Evolutionary conservation across 108 stramenopile genomes (phyloP).

Genomic region (Phaeodactylum tricornutum): DNA sequence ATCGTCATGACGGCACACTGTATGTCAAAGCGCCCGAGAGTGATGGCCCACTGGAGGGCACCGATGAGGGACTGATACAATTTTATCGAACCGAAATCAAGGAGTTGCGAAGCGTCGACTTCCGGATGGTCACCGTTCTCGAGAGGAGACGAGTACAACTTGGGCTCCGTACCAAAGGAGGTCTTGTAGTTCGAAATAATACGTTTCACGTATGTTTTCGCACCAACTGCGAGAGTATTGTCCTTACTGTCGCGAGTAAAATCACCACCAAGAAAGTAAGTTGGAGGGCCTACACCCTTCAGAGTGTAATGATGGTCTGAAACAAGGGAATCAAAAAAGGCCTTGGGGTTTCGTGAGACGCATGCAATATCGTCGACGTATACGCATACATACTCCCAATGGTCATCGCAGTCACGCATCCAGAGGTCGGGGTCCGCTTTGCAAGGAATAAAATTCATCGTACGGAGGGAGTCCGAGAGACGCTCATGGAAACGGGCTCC

Average conservation of each 20-base stretch:
- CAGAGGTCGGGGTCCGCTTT: slow-evolving; percentile 32
- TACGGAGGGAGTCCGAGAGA: no score
- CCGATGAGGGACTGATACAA: slow-evolving; percentile 23
- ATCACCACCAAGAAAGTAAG: slow-evolving; percentile 21
- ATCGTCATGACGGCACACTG: slow-evolving; percentile 3
- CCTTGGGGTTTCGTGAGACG: slow-evolving; percentile 6
- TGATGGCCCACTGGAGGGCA: slow-evolving; percentile 11
- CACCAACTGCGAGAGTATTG: no score
- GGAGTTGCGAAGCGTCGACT: slow-evolving; percentile 5
- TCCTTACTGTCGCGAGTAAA: slow-evolving; percentile 16
- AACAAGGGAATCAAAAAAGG: slow-evolving; percentile 6
- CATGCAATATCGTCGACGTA: slow-evolving; percentile 20
- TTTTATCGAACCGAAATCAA: slow-evolving; percentile 3
- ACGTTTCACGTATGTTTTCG: no score
- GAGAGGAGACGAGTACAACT: no score
- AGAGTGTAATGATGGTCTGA: slow-evolving; percentile 12
- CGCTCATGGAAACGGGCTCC: no score
- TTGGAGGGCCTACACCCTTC: slow-evolving; percentile 17
- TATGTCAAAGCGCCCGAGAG: slow-evolving; percentile 18
- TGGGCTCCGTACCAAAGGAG: no score
- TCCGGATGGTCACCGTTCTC: slow-evolving; percentile 23
- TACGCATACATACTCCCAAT: slow-evolving; percentile 15
- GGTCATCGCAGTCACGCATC: slow-evolving; percentile 10
- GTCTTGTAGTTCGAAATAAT: no score
- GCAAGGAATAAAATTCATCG: slow-evolving; percentile 19